Base-by-base conservation (phyloP, 768 basidiomycete genomes). In the Termitomyces bulborhizus region DNA sequence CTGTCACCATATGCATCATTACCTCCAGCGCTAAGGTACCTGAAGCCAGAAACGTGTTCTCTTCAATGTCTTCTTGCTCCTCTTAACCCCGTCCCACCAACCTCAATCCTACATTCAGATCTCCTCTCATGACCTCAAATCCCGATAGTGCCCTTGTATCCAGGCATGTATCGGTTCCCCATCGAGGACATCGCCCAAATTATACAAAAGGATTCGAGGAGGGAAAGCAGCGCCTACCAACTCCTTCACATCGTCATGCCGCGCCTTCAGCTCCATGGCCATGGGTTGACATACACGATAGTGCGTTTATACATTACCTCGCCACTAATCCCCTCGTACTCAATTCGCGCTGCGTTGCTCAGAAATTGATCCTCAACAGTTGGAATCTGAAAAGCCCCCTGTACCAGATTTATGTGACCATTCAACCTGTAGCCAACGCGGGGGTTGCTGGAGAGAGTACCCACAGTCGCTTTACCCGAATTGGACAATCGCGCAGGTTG, bases 401-500 rank as follows among this genome's bases (percentile, higher is more conserved):
- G 69, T 75, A 9, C 73, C 75, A 0, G 57, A 60, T 7, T 62
- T 63, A 21, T 78, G 76, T 56, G 65, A 71, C 46, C 77, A 76
- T 49, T 56, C 53, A 15, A 50, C 55, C 36, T 77, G 77, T 55
- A 54, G 65, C 16, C n/a, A 37, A 39, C 32, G 4, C 16, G 54
- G 54, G 18, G 67, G 66, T 9, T 77, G 76, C 57, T 77, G 73
- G 73, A 67, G 41, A 51, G 65, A 65, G 0, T 79, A 77, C 54
- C 77, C 77, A 5, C 72, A 77, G 46, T 76, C 76, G 6, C 66
- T 66, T 36, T 85, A 80, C 58, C 81, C 79, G 15, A 84, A 82
- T 54, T 83, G 83, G 83, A 82, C 80, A 0, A 58, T 63, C 8
- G 62, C 62, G 12, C 82, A 83, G 57, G 70, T 76, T 3, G 58